Conservation (phyloP, 192 early-diverging fungal genomes). For the Coemansia sp. region DNA sequence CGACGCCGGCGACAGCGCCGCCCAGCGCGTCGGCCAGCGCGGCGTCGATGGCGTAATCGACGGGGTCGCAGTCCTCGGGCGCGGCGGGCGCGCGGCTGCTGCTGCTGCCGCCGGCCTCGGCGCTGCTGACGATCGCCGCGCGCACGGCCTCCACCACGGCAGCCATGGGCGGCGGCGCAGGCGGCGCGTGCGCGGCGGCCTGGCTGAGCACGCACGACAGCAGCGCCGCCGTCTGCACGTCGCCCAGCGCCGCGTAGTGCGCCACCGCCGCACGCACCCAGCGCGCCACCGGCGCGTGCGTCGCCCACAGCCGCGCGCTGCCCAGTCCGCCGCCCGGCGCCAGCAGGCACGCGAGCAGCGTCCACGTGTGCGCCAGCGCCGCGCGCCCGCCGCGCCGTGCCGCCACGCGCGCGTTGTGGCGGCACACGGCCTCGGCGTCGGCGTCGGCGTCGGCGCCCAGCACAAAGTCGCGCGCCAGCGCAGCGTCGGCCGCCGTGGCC, state of each 20-base stretch:
- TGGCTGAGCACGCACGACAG: constrained; percentile 42
- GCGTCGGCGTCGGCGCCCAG: constrained; percentile 28
- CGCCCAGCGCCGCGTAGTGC: constrained; percentile 38
- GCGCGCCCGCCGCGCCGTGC: constrained; percentile 6
- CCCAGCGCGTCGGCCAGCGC: not conserved
- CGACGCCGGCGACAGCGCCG: not conserved
- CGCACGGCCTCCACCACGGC: not conserved
- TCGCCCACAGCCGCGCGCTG: constrained; percentile 13
- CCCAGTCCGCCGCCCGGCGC: constrained; percentile 1
- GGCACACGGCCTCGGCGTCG: constrained; percentile 30
- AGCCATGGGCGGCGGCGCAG: not conserved
- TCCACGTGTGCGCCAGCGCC: constrained; percentile 40
- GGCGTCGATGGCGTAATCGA: not conserved
- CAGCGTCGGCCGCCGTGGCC: constrained; percentile 26
- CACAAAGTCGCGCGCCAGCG: constrained; percentile 40
- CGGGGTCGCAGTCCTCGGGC: not conserved
- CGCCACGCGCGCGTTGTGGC: constrained; percentile 35
- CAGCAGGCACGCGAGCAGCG: constrained; percentile 37
- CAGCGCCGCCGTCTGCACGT: constrained; percentile 55
- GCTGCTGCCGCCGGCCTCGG: not conserved
- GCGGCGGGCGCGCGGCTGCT: not conserved
- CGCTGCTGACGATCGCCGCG: not conserved
- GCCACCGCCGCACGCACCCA: constrained; percentile 43
- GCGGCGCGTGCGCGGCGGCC: not conserved
- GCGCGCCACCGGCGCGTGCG: constrained; percentile 24